Evolutionary conservation across 1,284 basidiomycete genomes (phyloP).

Genomic region (Lignosus rhinocerotis): DNA sequence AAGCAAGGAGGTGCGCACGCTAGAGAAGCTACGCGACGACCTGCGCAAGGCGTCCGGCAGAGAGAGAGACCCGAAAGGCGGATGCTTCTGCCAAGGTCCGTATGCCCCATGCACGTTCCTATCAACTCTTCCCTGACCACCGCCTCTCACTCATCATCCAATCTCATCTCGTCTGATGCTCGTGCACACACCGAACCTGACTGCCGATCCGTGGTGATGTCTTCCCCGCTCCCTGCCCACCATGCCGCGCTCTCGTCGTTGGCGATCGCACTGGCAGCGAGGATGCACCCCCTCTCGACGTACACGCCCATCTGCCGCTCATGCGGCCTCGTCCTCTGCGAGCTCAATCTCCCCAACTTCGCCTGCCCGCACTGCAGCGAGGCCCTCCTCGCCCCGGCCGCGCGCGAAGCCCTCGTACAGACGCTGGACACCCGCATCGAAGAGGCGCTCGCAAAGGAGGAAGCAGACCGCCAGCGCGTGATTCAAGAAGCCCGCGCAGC

Average conservation of each 20-base stretch:
- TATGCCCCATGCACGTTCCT: background rate
- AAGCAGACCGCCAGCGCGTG: slow-evolving; percentile 44
- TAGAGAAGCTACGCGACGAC: slow-evolving; percentile 33
- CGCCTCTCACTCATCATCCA: background rate
- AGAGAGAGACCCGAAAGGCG: slow-evolving; percentile 55
- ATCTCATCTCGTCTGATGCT: background rate
- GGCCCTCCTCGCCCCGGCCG: slow-evolving; percentile 38
- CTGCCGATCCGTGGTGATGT: background rate
- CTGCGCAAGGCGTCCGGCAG: slow-evolving; percentile 27
- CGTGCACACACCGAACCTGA: background rate
- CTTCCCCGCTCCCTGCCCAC: background rate
- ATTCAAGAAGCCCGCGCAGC: slow-evolving; percentile 49
- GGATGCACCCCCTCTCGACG: slow-evolving; percentile 54
- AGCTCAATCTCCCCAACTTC: slow-evolving; percentile 52
- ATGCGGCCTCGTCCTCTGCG: slow-evolving; percentile 67
- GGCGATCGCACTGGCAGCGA: slow-evolving; percentile 41
- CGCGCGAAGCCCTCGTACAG: slow-evolving; percentile 39
- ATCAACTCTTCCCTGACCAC: background rate
- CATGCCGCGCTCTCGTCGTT: background rate
- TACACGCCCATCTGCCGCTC: slow-evolving; percentile 55
- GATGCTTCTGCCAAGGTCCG: slow-evolving; percentile 70
- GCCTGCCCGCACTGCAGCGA: slow-evolving; percentile 58
- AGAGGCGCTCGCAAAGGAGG: slow-evolving; percentile 48
- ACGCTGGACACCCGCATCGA: slow-evolving; percentile 47
- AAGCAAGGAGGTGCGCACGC: slow-evolving; percentile 31